Percentiles rank a stretch among this genome's conserved stretches.
These are phyloP conservation scores for Furcasterigmium sp. DNA, from an alignment of 2,329 filamentous ascomycete species.

Conservation along the genomic window DNA sequence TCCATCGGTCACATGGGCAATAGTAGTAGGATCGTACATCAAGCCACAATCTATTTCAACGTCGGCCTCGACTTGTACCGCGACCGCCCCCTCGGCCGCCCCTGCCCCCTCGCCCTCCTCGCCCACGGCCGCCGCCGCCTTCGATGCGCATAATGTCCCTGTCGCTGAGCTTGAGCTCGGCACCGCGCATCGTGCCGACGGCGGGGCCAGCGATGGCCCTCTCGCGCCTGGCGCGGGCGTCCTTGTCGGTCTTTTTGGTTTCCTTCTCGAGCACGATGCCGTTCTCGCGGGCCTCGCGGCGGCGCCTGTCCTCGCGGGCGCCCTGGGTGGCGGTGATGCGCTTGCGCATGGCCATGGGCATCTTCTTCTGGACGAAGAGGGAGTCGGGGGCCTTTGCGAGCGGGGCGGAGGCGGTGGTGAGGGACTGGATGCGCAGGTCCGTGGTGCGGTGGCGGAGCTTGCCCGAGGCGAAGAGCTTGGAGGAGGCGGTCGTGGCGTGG, in stretches of 20 bases:
- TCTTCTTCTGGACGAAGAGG: conserved; percentile 72
- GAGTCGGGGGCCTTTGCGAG: conserved; percentile 45
- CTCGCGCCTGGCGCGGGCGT: conserved; percentile 37
- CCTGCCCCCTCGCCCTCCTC: conserved; percentile 21
- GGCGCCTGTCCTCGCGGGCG: conserved; percentile 62
- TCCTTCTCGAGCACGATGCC: conserved; percentile 74
- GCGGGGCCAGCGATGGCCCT: conserved; percentile 68
- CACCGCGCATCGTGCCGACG: conserved; percentile 75
- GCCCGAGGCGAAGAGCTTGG: conserved; percentile 49
- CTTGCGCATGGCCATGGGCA: conserved; percentile 83
- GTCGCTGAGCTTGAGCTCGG: conserved; percentile 72
- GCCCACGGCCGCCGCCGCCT: conserved; percentile 31
- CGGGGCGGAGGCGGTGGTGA: conserved; percentile 40
- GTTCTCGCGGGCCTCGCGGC: conserved; percentile 80
- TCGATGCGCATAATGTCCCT: conserved; percentile 70
- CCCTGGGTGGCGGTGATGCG: conserved; percentile 70
- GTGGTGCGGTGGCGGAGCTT: conserved; percentile 74
- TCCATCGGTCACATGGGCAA: no score
- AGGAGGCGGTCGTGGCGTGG: conserved; percentile 28
- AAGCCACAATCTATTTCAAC: conserved; percentile 4
- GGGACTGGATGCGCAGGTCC: conserved; percentile 75
- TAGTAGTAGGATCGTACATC: no score
- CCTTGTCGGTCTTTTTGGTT: conserved; percentile 28
- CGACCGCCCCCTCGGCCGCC: conserved; percentile 31
- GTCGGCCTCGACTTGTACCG: neutral